These are phyloP conservation scores for Globisporangium radiosum DNA, from an alignment of 352 stramenopile species.

Conservation along the genomic window DNA sequence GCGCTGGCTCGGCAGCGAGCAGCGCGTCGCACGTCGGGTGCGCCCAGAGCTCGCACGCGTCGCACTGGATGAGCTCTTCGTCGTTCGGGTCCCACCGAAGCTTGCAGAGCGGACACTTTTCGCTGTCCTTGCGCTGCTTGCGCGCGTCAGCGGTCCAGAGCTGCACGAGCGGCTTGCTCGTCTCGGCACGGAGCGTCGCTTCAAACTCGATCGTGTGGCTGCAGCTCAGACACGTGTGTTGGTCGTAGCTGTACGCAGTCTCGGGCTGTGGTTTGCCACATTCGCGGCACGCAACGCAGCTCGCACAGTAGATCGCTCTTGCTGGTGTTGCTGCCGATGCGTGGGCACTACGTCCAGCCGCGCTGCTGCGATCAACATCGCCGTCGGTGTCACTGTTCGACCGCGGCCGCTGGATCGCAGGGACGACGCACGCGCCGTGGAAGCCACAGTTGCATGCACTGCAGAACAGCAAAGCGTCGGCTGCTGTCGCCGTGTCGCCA, in stretches of 20 bases:
- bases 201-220: slow-evolving; percentile 46
- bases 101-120: slow-evolving; percentile 75
- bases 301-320: slow-evolving; percentile 46
- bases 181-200: slow-evolving; percentile 33
- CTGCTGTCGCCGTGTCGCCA: slow-evolving; percentile 8
- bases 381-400: slow-evolving; percentile 7
- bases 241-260: slow-evolving; percentile 61
- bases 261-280: slow-evolving; percentile 40
- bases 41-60: slow-evolving; percentile 80
- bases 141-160: slow-evolving; percentile 48
- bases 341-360: slow-evolving; percentile 1
- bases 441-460: slow-evolving; percentile 48
- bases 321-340: background rate
- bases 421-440: slow-evolving; percentile 44
- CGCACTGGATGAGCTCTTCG: slow-evolving; percentile 83
- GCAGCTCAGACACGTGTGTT: slow-evolving; percentile 51
- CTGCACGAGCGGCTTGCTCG: slow-evolving; percentile 46
- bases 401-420: slow-evolving; percentile 20
- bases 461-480: slow-evolving; percentile 23
- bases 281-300: slow-evolving; percentile 54
- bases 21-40: slow-evolving; percentile 71
- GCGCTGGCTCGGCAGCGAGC: slow-evolving; percentile 46
- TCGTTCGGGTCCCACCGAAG: slow-evolving; percentile 66
- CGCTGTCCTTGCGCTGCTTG: slow-evolving; percentile 47
- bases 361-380: background rate